A percentile compares a stretch with the other conserved stretches of the same genome.
Evolutionary conservation across 2,329 filamentous ascomycete genomes (phyloP).

Genomic region (Fusarium transvaalense): DNA sequence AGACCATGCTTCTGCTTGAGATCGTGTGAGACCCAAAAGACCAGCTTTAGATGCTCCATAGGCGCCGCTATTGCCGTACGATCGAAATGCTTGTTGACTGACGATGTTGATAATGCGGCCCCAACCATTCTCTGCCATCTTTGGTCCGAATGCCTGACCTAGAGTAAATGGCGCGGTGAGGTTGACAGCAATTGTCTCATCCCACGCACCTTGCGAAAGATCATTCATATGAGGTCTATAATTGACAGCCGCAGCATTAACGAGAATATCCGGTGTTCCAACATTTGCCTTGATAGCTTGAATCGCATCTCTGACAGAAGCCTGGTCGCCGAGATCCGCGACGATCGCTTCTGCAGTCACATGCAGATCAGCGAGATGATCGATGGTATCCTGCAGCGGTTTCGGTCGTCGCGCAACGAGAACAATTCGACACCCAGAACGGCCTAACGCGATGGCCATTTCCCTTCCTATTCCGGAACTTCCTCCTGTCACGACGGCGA

Average conservation of each 20-base stretch:
- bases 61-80: constrained; percentile 52
- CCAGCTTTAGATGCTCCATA: constrained; percentile 53
- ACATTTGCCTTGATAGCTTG: constrained; percentile 40
- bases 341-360: constrained; percentile 42
- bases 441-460: constrained; percentile 50
- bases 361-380: constrained; percentile 44
- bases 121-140: constrained; percentile 50
- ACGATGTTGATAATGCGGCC: constrained; percentile 53
- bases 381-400: constrained; percentile 44
- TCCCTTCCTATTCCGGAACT: constrained; percentile 53
- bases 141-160: constrained; percentile 51
- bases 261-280: constrained; percentile 50
- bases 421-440: constrained; percentile 50
- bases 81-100: constrained; percentile 51
- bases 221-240: constrained; percentile 49
- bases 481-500: constrained; percentile 52
- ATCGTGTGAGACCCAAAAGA: constrained; percentile 50
- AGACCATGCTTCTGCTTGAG: constrained; percentile 55
- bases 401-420: constrained; percentile 48
- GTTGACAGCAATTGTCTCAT: constrained; percentile 51
- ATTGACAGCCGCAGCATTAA: constrained; percentile 52
- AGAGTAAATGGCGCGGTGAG: constrained; percentile 52
- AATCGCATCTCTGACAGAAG: constrained; percentile 29
- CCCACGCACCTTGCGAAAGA: constrained; percentile 49
- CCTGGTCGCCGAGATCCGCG: constrained; percentile 35